Base-by-base conservation (phyloP, 1,139 yeast species). In the Citeromyces hawaiiensis region DNA sequence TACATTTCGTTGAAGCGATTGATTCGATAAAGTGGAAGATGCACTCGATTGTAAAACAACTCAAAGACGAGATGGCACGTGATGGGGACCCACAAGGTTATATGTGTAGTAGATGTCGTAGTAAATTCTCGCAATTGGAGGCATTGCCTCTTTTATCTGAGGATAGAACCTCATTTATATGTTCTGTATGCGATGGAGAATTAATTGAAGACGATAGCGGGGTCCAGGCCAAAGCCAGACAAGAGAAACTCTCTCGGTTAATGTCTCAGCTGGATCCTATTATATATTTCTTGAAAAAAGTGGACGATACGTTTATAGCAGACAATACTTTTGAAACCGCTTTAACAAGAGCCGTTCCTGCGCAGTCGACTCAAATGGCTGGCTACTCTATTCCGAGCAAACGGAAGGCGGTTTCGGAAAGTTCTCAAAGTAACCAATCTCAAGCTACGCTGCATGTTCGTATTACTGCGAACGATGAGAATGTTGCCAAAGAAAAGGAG, bases 1-100 rank as follows among this genome's bases (percentile, higher is more conserved):
- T 91, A 42, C 96, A 86, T 53, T 77, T 75, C 54, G 86, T 96
- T 2, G 95, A 87, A 55, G 94, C 97, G 1, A 83, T 93, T 37
- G 98, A 91, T 60, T 77, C 96, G 13, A 78, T 91, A 55, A 91
- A 93, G 59, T 93, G 96, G 97, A 87, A 88, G 55, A 85, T 91
- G 45, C 96, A 91, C 55, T 73, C 83, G 36, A 70, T 93, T 35
- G 97, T 86, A 11, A 80, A 78, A 48, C 60, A 68, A 43, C 67
- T 88, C 43, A 85, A 85, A 55, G 85, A 82, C 47, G 94, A 87
- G 53, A 72, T 91, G 64, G 79, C 76, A 32, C 75, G 74, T 48
- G 85, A 81, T 51, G 81, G 91, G 17, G 91, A 86, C 48, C 94
- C 97, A 1, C 95, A 88, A 52, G 98, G 97, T 1, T 91, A 83